These are phyloP conservation scores for Lichtheimia ramosa DNA, from an alignment of 371 early-diverging fungal species.

Conservation along the genomic window DNA sequence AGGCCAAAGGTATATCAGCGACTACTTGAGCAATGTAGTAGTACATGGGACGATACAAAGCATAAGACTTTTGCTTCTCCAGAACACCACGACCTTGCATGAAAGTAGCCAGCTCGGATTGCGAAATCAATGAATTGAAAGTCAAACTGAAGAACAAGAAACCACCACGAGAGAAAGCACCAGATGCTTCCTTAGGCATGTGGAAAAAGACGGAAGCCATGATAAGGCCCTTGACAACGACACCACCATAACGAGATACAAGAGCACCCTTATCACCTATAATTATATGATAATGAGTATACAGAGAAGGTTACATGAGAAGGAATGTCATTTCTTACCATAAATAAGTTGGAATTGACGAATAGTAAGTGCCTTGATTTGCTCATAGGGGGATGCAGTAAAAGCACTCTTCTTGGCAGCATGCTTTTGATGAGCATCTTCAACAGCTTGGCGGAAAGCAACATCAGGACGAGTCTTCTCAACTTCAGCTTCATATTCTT, in stretches of 20 bases:
- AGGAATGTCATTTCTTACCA: not conserved
- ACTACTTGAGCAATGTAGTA: slow-evolving; percentile 61
- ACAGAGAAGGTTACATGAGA: not conserved
- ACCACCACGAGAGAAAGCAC: slow-evolving; percentile 70
- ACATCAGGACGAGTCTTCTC: slow-evolving; percentile 27
- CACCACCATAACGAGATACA: slow-evolving; percentile 53
- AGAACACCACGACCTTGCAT: slow-evolving; percentile 60
- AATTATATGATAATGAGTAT: slow-evolving; percentile 20
- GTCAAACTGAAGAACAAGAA: slow-evolving; percentile 61
- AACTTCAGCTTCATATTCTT: slow-evolving; percentile 24
- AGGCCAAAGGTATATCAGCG: slow-evolving; percentile 39
- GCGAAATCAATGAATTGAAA: slow-evolving; percentile 59
- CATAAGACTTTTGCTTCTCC: slow-evolving; percentile 70
- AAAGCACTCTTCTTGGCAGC: slow-evolving; percentile 43
- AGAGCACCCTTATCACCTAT: slow-evolving; percentile 48
- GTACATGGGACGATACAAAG: slow-evolving; percentile 64
- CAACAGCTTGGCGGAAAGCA: slow-evolving; percentile 45
- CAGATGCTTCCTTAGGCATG: slow-evolving; percentile 48
- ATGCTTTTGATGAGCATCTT: slow-evolving; percentile 44
- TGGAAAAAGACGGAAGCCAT: slow-evolving; percentile 66
- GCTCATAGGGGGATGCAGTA: slow-evolving; percentile 46
- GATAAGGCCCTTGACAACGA: slow-evolving; percentile 62
- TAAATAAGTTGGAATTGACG: slow-evolving; percentile 51
- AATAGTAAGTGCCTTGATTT: slow-evolving; percentile 43
- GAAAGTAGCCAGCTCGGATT: slow-evolving; percentile 54